These are phyloP conservation scores for Benincasa hispida DNA, from an alignment of 306 rosid genomes.

Conservation along the genomic window DNA sequence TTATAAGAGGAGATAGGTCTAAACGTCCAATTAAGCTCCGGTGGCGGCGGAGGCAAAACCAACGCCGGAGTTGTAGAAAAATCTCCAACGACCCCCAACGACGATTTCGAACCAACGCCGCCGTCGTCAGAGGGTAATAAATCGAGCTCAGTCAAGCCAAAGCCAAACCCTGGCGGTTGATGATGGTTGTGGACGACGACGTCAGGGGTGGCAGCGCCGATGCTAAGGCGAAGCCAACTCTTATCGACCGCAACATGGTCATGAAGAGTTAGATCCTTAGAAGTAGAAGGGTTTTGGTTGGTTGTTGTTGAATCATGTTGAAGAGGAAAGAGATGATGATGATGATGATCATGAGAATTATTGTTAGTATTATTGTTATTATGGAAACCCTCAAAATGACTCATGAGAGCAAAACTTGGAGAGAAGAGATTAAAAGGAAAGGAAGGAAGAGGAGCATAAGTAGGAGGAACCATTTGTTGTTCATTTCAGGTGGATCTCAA, in stretches of 20 bases:
- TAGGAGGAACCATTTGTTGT: neutral
- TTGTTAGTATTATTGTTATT: neutral
- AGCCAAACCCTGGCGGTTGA: neutral
- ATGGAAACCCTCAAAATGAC: neutral
- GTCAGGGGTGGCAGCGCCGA: neutral
- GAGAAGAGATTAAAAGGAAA: neutral
- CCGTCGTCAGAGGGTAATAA: neutral
- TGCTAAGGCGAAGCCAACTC: neutral
- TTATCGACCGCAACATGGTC: neutral
- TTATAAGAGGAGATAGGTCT: slow-evolving; percentile 31
- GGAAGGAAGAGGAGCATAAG: neutral
- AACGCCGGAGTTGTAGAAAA: slow-evolving; percentile 5
- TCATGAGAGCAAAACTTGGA: neutral
- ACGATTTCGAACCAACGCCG: neutral
- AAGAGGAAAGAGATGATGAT: neutral
- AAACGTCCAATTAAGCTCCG: slow-evolving; percentile 49
- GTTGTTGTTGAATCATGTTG: neutral
- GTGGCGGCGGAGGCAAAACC: slow-evolving; percentile 3
- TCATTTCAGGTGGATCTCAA: neutral
- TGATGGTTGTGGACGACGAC: neutral
- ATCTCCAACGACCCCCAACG: neutral
- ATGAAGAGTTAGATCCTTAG: neutral
- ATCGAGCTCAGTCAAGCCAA: neutral
- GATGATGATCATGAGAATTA: neutral
- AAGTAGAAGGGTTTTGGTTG: neutral